These are phyloP conservation scores for Lathyrus sativus DNA, from an alignment of 306 rosid species.

Conservation along the genomic window DNA sequence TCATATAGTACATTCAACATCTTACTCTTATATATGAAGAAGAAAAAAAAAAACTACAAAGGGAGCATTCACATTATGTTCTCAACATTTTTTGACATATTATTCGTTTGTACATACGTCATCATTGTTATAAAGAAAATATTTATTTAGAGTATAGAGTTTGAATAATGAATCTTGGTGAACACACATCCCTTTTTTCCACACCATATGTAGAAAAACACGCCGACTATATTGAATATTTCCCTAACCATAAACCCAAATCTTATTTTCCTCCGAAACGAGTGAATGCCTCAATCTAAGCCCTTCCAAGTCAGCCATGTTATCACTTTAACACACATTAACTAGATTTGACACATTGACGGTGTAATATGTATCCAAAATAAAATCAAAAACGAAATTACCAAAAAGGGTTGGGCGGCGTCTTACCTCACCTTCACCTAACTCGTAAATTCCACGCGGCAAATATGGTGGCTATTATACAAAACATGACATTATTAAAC, in stretches of 20 bases:
- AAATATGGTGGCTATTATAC: neutral
- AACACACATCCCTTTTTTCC: neutral
- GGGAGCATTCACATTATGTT: too few relatives aligned
- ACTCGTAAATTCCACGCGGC: constrained; percentile 44
- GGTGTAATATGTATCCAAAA: constrained; percentile 21
- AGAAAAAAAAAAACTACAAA: too few relatives aligned
- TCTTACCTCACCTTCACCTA: constrained; percentile 36
- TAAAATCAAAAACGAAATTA: constrained; percentile 21
- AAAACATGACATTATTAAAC: neutral
- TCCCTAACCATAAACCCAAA: neutral
- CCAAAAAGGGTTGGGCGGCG: constrained; percentile 39
- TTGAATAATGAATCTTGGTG: neutral
- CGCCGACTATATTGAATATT: constrained; percentile 17
- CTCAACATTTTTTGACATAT: too few relatives aligned
- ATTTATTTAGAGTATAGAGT: neutral
- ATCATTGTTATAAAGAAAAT: too few relatives aligned
- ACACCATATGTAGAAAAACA: neutral
- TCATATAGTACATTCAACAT: too few relatives aligned
- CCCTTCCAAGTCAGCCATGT: neutral
- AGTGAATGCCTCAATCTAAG: neutral
- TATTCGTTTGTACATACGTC: too few relatives aligned
- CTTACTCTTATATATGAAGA: too few relatives aligned
- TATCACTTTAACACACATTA: neutral
- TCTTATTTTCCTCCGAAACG: neutral
- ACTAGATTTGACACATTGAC: constrained; percentile 37